Evolutionary conservation across 441 rosid species (phyloP), one percentile per base, ranked within the genome.

Genomic region (Populus hybrid): DNA sequence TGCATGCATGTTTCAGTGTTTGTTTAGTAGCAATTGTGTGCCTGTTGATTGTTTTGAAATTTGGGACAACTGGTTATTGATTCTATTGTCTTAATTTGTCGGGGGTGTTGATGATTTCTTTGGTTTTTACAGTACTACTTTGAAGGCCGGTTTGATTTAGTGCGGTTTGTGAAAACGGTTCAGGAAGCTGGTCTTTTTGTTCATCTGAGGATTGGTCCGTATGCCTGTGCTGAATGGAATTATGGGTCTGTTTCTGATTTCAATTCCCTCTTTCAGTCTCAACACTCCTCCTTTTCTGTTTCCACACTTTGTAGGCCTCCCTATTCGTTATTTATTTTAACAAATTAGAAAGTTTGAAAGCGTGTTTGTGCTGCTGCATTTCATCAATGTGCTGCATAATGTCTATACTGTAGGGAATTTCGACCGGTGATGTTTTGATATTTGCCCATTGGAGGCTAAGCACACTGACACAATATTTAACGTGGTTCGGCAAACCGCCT

Each of bases 151-250:
- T 91, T 89, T 77, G 94, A 91, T 81, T 81, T 91, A 53, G 93
- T 88, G 50, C 85, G 73, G 86, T 91, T 89, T 24, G 85, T 91
- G 53, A 91, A 86, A 82, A 81, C 86, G 38, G 88, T 87, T 53
- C 83, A 88, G 71, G 87, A 91, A 82, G 94, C 93, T 30, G 94
- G 93, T 72, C 91, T 91, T 78, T 64, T 86, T 26, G 89, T 91
- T 81, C 93, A 89, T 80, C 74, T 91, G 85, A 85, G 94, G 85
- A 89, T 91, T 71, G 93, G 94, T 0, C 94, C 93, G 28, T 91
- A 91, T 84, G 94, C 84, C 57, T 89, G 94, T 78, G 93, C 94
- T 36, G 93, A 91, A 85, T 91, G 94, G 94, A 91, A 89, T 72
- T 91, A 87, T 42, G 93, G 94, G 94, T 91, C 26, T 14, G 82